Evolutionary conservation across 306 rosid genomes (phyloP).

Genomic region (Medicago arabica): DNA sequence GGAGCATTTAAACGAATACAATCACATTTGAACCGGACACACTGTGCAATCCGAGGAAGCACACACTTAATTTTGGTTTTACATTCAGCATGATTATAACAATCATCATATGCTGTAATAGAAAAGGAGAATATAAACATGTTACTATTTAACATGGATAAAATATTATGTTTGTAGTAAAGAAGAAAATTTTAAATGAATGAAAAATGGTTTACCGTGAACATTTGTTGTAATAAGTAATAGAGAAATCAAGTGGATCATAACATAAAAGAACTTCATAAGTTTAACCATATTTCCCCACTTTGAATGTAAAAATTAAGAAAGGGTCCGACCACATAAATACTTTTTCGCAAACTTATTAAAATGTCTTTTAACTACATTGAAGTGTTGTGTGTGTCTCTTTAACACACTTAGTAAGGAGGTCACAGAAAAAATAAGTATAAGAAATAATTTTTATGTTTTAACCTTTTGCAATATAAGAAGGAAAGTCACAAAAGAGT

Average conservation of each 20-base stretch:
- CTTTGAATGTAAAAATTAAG: background rate
- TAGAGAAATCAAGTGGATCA: too few relatives aligned
- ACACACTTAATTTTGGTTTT: too few relatives aligned
- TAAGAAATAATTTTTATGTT: background rate
- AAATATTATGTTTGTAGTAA: too few relatives aligned
- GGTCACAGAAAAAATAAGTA: too few relatives aligned
- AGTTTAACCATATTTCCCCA: background rate
- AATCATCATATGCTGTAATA: background rate
- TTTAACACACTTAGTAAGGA: background rate
- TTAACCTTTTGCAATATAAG: background rate
- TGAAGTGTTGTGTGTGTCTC: background rate
- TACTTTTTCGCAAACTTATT: background rate
- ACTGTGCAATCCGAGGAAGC: too few relatives aligned
- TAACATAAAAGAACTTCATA: too few relatives aligned
- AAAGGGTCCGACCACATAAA: background rate
- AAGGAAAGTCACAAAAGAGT: background rate
- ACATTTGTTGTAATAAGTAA: background rate
- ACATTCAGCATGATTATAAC: too few relatives aligned
- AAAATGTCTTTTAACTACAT: background rate
- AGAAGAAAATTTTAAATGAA: background rate
- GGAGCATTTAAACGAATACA: too few relatives aligned
- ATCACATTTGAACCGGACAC: too few relatives aligned
- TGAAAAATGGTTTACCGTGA: too few relatives aligned
- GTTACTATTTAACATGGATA: background rate
- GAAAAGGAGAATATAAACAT: background rate